Conservation (phyloP, 2,329 filamentous ascomycete genomes). For the Ophiocordyceps camponoti-saundersi region DNA sequence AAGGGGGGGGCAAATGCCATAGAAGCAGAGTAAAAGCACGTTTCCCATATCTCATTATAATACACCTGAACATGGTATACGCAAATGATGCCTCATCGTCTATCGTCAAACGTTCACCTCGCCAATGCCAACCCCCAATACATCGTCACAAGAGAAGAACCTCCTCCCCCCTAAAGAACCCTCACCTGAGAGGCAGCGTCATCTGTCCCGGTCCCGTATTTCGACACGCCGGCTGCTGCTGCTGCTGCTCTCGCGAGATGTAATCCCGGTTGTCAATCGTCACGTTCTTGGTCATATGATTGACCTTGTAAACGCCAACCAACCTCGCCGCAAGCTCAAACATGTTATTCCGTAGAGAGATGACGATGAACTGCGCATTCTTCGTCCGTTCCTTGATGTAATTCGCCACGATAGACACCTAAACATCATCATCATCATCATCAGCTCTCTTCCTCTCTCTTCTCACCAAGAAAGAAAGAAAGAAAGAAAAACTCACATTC, state of each 20-base stretch:
- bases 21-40: not conserved
- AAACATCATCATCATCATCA: not conserved
- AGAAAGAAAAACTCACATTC: conserved; percentile 52
- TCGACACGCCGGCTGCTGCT: conserved; percentile 10
- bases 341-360: conserved; percentile 97
- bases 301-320: conserved; percentile 98
- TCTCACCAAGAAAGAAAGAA: no score
- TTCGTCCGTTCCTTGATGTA: conserved; percentile 99
- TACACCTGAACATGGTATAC: not conserved
- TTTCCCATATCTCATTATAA: not conserved
- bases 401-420: conserved; percentile 94
- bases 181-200: conserved; percentile 18
- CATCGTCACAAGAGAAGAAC: not conserved
- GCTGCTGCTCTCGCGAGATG: conserved; percentile 27
- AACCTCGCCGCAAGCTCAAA: conserved; percentile 93
- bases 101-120: not conserved
- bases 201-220: conserved; percentile 9
- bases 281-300: conserved; percentile 93
- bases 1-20: no score
- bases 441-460: not conserved
- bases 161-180: not conserved
- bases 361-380: conserved; percentile 98
- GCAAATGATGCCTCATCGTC: not conserved
- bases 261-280: conserved; percentile 77
- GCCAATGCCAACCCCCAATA: not conserved